A percentile compares a stretch with the other conserved stretches of the same genome.
Conservation (phyloP, 768 basidiomycete species). For the Cubamyces lactineus region DNA sequence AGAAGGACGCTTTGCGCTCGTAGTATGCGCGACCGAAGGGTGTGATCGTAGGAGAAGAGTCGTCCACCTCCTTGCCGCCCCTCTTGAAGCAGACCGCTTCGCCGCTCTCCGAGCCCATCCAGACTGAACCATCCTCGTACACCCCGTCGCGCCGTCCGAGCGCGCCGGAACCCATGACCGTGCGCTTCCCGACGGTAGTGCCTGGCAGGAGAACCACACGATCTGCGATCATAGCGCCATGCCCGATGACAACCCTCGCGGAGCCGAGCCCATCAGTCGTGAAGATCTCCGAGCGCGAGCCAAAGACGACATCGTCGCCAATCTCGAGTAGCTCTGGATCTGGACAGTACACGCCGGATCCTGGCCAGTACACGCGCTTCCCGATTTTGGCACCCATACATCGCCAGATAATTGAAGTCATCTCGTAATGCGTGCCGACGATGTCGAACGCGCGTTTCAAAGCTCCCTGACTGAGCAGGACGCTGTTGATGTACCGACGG, state of each 20-base stretch:
- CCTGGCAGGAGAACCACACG: slow-evolving; percentile 51
- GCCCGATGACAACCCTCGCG: slow-evolving; percentile 42
- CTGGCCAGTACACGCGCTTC: slow-evolving; percentile 53
- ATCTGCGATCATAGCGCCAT: slow-evolving; percentile 57
- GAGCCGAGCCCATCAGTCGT: slow-evolving; percentile 48
- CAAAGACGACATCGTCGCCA: slow-evolving; percentile 54
- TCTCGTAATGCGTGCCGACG: slow-evolving; percentile 50
- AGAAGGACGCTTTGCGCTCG: slow-evolving; percentile 43
- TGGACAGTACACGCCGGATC: slow-evolving; percentile 47
- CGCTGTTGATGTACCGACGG: slow-evolving; percentile 45
- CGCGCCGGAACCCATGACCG: slow-evolving; percentile 53
- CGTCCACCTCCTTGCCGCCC: slow-evolving; percentile 18
- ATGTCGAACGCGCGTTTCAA: slow-evolving; percentile 45
- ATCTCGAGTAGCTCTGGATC: slow-evolving; percentile 54
- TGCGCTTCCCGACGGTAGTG: slow-evolving; percentile 42
- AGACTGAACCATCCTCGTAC: slow-evolving; percentile 49
- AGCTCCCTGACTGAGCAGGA: slow-evolving; percentile 42
- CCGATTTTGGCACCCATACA: slow-evolving; percentile 55
- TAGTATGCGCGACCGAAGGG: slow-evolving; percentile 52
- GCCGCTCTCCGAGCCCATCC: slow-evolving; percentile 50
- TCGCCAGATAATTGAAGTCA: slow-evolving; percentile 48
- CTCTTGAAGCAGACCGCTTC: slow-evolving; percentile 37
- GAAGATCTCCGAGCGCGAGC: slow-evolving; percentile 48
- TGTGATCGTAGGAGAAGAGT: slow-evolving; percentile 33
- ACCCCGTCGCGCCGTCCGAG: slow-evolving; percentile 43